Base-by-base conservation (phyloP, 352 stramenopile genomes). In the Globisporangium irregulare region DNA sequence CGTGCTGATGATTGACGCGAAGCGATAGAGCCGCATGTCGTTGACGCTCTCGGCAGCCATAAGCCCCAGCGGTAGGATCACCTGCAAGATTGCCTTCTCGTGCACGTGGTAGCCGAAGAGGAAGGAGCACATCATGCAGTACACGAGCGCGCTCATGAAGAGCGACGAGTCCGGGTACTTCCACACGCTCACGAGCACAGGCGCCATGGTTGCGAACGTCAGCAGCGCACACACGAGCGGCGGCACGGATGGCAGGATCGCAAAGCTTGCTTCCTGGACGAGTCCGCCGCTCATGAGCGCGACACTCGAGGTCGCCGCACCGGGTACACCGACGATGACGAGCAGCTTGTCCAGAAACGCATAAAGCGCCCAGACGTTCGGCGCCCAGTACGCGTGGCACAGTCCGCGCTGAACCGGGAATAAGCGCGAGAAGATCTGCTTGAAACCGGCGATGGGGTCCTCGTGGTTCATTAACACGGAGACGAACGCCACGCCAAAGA, bases 61-160 rank as follows among this genome's bases (percentile, higher is more conserved):
- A 34, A 97, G 74, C 1, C 75, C 86, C 24, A 95, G 69, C 0
- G 87, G 87, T 8, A 95, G 67, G 22, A 81, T 84, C n/a, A 93
- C 87, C 57, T 94, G 86, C 8, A 99, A 81, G 57, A 99, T 98
- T 9, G 97, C 97, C 78, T 99, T 99, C 85, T 99, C 98, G 72
- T 99, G 98, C n/a, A 99, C 97, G 80, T 99, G 98, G 73, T 98
- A 99, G 24, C 96, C 97, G 25, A 99, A 72, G 76, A 99, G 90
- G 82, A 99, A 99, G 10, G 92, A 89, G 66, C 88, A 98, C 54
- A 98, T 80, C 75, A 97, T 97, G 71, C 82, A 97, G 71, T 97
- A 98, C 15, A 89, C 82, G 34, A 94, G 74, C 22, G 86, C 86
- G 29, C 74, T 89, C 58, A 91, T 93, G 67, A 94, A 95, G 6